Percentiles rank a stretch among this genome's conserved stretches.
phyloP scores from a whole-genome alignment of 352 stramenopile genomes.

The Phytophthora sojae region DNA sequence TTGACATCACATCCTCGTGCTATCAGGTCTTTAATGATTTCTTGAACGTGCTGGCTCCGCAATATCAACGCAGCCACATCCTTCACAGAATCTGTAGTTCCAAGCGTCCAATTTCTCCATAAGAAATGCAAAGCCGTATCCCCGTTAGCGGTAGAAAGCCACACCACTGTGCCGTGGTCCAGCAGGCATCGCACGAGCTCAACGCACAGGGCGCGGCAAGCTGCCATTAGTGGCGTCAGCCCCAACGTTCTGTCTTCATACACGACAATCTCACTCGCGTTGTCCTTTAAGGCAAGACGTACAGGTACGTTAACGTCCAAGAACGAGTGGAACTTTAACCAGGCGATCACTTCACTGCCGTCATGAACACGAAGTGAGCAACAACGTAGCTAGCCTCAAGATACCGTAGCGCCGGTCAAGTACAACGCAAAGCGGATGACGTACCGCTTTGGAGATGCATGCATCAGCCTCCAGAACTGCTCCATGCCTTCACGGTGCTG shows the following conservation, averaged over 20 bases:
- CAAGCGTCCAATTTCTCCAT: constrained; percentile 52
- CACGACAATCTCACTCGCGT: constrained; percentile 10
- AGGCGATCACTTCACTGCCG: constrained; percentile 62
- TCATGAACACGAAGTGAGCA: constrained; percentile 5
- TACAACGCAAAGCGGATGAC: not conserved
- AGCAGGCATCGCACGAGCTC: constrained; percentile 61
- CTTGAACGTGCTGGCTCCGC: constrained; percentile 41
- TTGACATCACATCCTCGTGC: constrained; percentile 51
- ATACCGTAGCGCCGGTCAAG: not conserved
- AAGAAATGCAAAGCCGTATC: constrained; percentile 76
- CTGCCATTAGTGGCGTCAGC: constrained; percentile 75
- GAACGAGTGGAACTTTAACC: constrained; percentile 71
- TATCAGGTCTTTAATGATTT: constrained; percentile 55
- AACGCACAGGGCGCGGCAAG: constrained; percentile 56
- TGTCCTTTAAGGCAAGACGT: constrained; percentile 4
- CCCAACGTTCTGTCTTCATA: constrained; percentile 44
- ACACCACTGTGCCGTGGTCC: constrained; percentile 54
- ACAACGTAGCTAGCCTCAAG: not conserved
- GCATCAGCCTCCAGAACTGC: constrained; percentile 71
- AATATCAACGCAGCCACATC: constrained; percentile 38
- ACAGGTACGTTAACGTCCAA: constrained; percentile 75
- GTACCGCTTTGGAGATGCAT: constrained; percentile 42
- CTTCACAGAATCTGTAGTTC: constrained; percentile 36
- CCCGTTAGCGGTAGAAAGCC: constrained; percentile 68
- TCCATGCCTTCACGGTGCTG: constrained; percentile 51